Percentiles rank a stretch among this genome's conserved stretches.
phyloP scores from a whole-genome alignment of 768 basidiomycete genomes.

The Rhodocollybia butyracea region DNA sequence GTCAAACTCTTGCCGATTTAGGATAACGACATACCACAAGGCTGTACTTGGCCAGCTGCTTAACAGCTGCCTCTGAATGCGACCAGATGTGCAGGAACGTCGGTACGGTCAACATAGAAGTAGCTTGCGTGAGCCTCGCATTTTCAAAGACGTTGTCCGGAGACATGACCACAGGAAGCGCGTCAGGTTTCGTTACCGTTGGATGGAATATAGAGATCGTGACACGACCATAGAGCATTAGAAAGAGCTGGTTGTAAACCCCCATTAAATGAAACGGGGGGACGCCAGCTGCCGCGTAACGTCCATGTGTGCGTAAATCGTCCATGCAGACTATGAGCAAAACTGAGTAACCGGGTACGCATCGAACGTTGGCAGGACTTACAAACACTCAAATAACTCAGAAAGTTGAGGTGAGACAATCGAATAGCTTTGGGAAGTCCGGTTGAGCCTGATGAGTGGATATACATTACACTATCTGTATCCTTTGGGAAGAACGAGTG shows the following conservation, averaged over 20 bases:
- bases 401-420: slow-evolving; percentile 2
- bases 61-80: slow-evolving; percentile 13
- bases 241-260: not conserved
- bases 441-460: slow-evolving; percentile 30
- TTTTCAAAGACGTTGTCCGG: slow-evolving; percentile 23
- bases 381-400: slow-evolving; percentile 10
- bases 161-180: slow-evolving; percentile 24
- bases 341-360: not conserved
- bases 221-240: not conserved
- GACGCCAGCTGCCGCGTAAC: not conserved
- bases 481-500: not conserved
- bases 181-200: not conserved
- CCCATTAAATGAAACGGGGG: slow-evolving; percentile 3
- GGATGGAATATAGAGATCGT: not conserved
- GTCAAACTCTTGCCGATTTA: not conserved
- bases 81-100: slow-evolving; percentile 23
- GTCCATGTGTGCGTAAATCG: not conserved
- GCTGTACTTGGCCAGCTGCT: slow-evolving; percentile 12
- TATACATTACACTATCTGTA: slow-evolving; percentile 13
- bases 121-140: slow-evolving; percentile 12
- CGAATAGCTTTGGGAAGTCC: slow-evolving; percentile 17
- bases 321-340: not conserved
- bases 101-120: slow-evolving; percentile 20
- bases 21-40: slow-evolving; percentile 12
- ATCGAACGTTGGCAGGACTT: not conserved